These are phyloP conservation scores for Colletotrichum sidae DNA, from an alignment of 2,329 filamentous ascomycete species.

Conservation along the genomic window DNA sequence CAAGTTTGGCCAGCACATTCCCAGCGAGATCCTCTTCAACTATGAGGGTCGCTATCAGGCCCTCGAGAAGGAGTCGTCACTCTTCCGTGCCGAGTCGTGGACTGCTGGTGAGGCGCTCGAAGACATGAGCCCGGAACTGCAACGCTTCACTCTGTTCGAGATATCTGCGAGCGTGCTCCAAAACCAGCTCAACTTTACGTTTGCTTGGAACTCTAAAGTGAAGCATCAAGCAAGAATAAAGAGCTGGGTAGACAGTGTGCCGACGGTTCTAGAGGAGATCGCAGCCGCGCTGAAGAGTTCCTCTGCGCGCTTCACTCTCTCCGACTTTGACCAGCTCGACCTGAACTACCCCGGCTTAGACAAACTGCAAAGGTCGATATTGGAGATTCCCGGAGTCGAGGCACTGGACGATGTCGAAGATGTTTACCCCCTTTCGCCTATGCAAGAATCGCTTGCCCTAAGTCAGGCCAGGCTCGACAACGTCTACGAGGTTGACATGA, in stretches of 20 bases:
- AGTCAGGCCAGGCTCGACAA: slow-evolving; percentile 45
- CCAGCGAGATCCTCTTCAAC: slow-evolving; percentile 62
- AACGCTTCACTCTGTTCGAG: slow-evolving; percentile 17
- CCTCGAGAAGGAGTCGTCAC: slow-evolving; percentile 51
- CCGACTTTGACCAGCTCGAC: background rate
- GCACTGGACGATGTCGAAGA: slow-evolving; percentile 43
- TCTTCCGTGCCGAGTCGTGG: slow-evolving; percentile 9
- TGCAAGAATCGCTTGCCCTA: slow-evolving; percentile 52
- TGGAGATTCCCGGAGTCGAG: background rate
- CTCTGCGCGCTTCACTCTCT: background rate
- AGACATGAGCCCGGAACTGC: slow-evolving; percentile 12
- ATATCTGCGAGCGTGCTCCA: slow-evolving; percentile 14
- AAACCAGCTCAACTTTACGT: slow-evolving; percentile 6
- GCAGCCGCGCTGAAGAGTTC: background rate
- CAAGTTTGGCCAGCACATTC: slow-evolving; percentile 42
- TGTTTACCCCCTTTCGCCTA: slow-evolving; percentile 52
- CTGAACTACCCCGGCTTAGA: slow-evolving; percentile 2
- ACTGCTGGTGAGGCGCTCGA: slow-evolving; percentile 14
- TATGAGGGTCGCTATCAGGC: slow-evolving; percentile 60
- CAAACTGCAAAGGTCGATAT: background rate
- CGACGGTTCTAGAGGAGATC: background rate
- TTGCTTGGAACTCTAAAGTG: slow-evolving; percentile 14
- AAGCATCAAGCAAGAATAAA: background rate
- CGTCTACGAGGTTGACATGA: slow-evolving; percentile 40
- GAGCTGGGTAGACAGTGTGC: background rate